Base-by-base conservation (phyloP, 225 moss, liverwort and hornwort genomes). In the Bryoerythrophyllum caledonicum region DNA sequence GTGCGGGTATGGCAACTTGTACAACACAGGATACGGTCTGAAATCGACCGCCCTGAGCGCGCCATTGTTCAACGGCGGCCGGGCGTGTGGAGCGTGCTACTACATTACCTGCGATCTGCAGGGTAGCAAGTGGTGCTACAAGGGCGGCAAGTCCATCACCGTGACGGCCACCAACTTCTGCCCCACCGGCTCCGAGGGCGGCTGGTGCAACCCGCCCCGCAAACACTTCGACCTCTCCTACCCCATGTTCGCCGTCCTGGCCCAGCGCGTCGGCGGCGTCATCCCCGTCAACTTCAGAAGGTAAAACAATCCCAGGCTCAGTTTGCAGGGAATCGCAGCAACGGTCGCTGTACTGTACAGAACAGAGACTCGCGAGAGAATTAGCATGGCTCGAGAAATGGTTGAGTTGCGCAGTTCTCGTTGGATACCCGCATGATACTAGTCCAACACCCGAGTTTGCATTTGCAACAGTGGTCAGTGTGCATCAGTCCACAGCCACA, bases 81-180 rank as follows among this genome's bases (percentile, higher is more conserved):
- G 19, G 0, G 62, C 73, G 8, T 87, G 87, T 28, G 84, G 87
- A n/a, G 87, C 74, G 2, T 87, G 84, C 74, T 86, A 60, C 61
- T 73, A 71, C 75, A 40, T 86, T 8, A 80, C 46, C 15, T 85
- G 87, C 37, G 4, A 52, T 11, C 53, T 20, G 2, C n/a, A 28
- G 8, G 30, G 25, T 8, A 44, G 27, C 34, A 73, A n/a, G 11
- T 82, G 23, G 61, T 85, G 85, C 70, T 66, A 71, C 32, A 9
- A 11, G n/a, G 81, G 70, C 19, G 67, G 59, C 20, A 74, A 62
- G 20, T 69, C 81, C 23, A 67, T 81, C 10, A 83, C 68, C 17
- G 38, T 81, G 21, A 78, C 84, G 3, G 81, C 78, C 19, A 85
- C 81, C 30, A 85, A 81, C 67, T 76, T 72, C 30, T 83, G 83